Evolutionary conservation across 1,139 yeast genomes (phyloP).

Genomic region (Geotrichum citri-aurantii): DNA sequence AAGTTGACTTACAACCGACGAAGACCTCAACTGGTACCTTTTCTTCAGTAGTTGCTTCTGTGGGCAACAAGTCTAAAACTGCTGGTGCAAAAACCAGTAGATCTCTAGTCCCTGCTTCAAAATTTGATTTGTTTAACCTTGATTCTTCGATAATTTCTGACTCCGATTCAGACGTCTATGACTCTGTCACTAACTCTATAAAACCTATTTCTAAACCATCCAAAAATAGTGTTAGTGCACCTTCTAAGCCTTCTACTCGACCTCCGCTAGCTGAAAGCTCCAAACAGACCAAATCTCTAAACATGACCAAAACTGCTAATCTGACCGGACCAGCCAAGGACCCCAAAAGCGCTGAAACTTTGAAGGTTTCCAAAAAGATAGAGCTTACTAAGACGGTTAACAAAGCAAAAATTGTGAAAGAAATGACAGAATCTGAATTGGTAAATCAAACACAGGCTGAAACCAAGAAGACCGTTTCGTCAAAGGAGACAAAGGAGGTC

Average conservation of each 20-base stretch:
- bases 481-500: neutral
- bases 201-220: neutral
- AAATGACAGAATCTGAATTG: neutral
- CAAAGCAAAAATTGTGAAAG: neutral
- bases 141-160: neutral
- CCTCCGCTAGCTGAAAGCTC: neutral
- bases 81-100: neutral
- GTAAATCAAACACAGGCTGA: neutral
- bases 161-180: neutral
- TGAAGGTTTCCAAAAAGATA: neutral
- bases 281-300: neutral
- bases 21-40: neutral
- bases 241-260: neutral
- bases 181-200: neutral
- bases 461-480: neutral
- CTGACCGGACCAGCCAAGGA: neutral
- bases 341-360: neutral
- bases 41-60: neutral
- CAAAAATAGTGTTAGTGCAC: neutral
- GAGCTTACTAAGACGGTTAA: neutral
- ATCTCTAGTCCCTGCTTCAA: neutral
- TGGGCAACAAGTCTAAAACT: neutral
- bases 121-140: neutral
- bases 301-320: neutral
- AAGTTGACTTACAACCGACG: neutral